Base-by-base conservation (phyloP, 2,329 filamentous ascomycete genomes). In the Clonostachys byssicola region DNA sequence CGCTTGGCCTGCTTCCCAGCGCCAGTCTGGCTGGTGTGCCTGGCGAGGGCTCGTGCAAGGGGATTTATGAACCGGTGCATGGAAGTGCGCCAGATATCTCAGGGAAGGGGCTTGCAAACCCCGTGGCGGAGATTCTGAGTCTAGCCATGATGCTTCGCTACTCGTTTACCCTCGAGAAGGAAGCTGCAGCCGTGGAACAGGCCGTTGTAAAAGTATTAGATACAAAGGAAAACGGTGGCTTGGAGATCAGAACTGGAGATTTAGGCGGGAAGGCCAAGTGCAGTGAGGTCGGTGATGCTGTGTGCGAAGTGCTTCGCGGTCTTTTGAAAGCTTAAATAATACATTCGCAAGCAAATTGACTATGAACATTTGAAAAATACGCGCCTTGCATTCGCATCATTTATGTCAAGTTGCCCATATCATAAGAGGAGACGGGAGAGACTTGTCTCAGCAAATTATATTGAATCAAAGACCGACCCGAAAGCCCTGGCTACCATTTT, bases 1-100 rank as follows among this genome's bases (percentile, higher is more conserved):
- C 64, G 2, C 63, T 76, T 1, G 73, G 73, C 1, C 57, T 69
- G 2, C 56, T 75, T 1, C 73, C 73, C 1, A 73, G 70, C 44
- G 73, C 73, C 4, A 72, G 68, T 42, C 60, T 74, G 2, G 64
- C 66, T 0, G 73, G 68, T 3, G 62, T 74, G 3, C 68, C 68
- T 0, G 61, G 64, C 3, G 51, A 64, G 36, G 36, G 36, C 17
- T 56, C 54, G n/a, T 67, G 63, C 56, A 88, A 87, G 55, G 85
- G 86, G 51, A 88, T 89, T 55, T 90, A 89, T 60, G 86, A 90
- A 68, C 86, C 86, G 5, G 88, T 90, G 47, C 86, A 90, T 60
- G 86, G 85, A 71, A 80, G 60, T 45, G 87, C 86, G 3, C 86
- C 87, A 12, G 86, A 90, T 55, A 89, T 90, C 53, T 80, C 83